Base-by-base conservation (phyloP, 139 green algal species). In the Yamagishiella unicocca region DNA sequence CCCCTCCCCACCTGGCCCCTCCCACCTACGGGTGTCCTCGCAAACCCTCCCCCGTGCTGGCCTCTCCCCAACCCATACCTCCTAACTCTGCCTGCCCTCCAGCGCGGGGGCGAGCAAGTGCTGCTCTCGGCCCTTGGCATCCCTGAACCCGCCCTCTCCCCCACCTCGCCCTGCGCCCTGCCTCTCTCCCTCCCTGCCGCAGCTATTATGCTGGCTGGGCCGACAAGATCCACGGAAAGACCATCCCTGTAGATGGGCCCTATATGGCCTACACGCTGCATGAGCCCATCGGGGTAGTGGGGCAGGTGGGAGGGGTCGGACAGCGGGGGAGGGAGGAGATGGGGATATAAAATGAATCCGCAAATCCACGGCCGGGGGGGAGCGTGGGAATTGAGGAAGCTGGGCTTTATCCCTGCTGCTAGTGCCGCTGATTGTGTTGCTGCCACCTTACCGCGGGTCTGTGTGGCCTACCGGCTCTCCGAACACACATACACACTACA, bases 151-250 rank as follows among this genome's bases (percentile, higher is more conserved):
- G 4, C 64, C n/a, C 64, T 40, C 31, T 73, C 19, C 64, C 12
- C n/a, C 64, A n/a, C 70, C 35, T 22, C 70, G 9, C 38, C n/a
- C 35, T 25, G n/a, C 37, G 38, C 25, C 54, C 22, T 14, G 37
- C 14, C 37, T 33, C 17, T 33, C 40, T 24, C 46, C 14, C 53
- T 61, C 12, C n/a, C 27, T 2, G 12, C 29, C 35, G 33, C 83
- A 85, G 66, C 75, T 89, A 85, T 61, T 85, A 76, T 17, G 79
- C 79, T 1, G 79, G 89, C 24, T 92, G 89, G 89, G 92, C 92
- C 31, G 94, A 96, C 90, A 96, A 96, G 89, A 95, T 97, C 53
- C 74, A 92, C 37, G 94, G 94, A 67, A 92, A 94, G 82, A 94
- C 91, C 71, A 93, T 96, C 38, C 92, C 93, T 0, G 88, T 87